A percentile compares a stretch with the other conserved stretches of the same genome.
These are phyloP conservation scores for Blastocystis sp. DNA, from an alignment of 352 stramenopile genomes.

Conservation along the genomic window DNA sequence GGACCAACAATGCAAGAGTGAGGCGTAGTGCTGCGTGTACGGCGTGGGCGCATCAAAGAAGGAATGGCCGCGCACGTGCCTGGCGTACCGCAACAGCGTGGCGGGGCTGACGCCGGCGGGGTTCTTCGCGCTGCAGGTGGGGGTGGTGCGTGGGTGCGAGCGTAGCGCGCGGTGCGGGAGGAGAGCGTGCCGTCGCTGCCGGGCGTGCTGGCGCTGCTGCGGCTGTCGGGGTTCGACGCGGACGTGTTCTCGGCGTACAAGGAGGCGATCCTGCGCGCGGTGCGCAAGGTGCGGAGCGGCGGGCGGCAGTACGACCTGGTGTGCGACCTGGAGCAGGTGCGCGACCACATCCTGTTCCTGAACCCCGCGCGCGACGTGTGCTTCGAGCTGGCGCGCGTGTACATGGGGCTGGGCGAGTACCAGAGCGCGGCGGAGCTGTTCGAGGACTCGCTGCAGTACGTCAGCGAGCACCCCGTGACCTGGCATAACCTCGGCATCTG, in stretches of 20 bases:
- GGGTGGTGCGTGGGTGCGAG: too few relatives aligned
- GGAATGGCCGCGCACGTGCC: neutral
- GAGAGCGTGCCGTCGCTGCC: conserved; percentile 14
- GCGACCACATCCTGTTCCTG: conserved; percentile 30
- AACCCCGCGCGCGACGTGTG: conserved; percentile 28
- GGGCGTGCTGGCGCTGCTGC: conserved; percentile 32
- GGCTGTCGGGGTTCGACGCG: conserved; percentile 16
- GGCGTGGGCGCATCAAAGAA: neutral
- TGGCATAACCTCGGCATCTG: conserved; percentile 69
- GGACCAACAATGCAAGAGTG: neutral
- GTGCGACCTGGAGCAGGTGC: conserved; percentile 54
- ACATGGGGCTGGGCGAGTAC: conserved; percentile 69
- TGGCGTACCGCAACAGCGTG: neutral
- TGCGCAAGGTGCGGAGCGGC: neutral
- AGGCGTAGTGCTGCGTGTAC: neutral
- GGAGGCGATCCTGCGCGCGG: conserved; percentile 7
- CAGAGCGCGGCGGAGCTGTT: conserved; percentile 47
- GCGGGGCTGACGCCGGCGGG: neutral
- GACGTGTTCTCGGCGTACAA: conserved; percentile 46
- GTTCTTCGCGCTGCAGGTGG: conserved; percentile 25
- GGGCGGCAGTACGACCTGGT: conserved; percentile 21
- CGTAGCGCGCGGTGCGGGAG: conserved; percentile 7
- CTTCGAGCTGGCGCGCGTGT: conserved; percentile 65
- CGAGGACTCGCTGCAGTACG: conserved; percentile 41
- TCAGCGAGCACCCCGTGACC: conserved; percentile 67